These are phyloP conservation scores for Millerozyma miso DNA, from an alignment of 805 yeast species.

Conservation along the genomic window DNA sequence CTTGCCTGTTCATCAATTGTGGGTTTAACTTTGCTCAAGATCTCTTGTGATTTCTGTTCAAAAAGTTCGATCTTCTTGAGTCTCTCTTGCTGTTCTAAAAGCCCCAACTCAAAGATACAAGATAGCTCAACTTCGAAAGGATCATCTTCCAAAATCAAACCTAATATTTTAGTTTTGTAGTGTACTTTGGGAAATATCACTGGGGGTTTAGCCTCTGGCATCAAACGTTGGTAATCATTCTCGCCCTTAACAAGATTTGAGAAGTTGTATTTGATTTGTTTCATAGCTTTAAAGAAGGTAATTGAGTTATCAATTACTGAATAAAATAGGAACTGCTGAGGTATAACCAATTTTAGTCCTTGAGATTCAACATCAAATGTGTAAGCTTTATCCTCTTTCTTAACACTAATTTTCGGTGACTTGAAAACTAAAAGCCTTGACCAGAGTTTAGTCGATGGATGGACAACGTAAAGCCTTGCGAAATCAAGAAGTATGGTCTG, in stretches of 20 bases:
- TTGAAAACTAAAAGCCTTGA: constrained; percentile 33
- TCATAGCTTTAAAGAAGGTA: constrained; percentile 60
- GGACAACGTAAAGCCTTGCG: constrained; percentile 44
- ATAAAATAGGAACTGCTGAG: constrained; percentile 71
- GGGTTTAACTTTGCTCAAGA: constrained; percentile 12
- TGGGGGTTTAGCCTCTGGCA: constrained; percentile 35
- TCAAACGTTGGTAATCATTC: constrained; percentile 28
- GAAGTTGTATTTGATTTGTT: constrained; percentile 54
- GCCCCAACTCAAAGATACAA: constrained; percentile 61
- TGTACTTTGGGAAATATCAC: constrained; percentile 52
- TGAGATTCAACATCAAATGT: constrained; percentile 12
- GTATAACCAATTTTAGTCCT: constrained; percentile 53
- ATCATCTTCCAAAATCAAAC: constrained; percentile 77
- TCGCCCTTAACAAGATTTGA: constrained; percentile 19
- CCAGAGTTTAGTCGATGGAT: constrained; percentile 46
- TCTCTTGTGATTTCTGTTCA: constrained; percentile 22
- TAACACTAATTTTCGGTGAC: constrained; percentile 14
- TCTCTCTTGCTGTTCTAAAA: constrained; percentile 60
- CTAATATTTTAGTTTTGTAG: constrained; percentile 51
- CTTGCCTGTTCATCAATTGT: constrained; percentile 9
- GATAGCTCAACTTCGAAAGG: constrained; percentile 79
- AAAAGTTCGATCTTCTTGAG: constrained; percentile 43
- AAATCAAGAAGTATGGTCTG: constrained; percentile 30
- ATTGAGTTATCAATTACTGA: constrained; percentile 76
- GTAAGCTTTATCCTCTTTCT: constrained; percentile 14